Evolutionary conservation across 768 basidiomycete species (phyloP).

Genomic region (Amanita exitialis): DNA sequence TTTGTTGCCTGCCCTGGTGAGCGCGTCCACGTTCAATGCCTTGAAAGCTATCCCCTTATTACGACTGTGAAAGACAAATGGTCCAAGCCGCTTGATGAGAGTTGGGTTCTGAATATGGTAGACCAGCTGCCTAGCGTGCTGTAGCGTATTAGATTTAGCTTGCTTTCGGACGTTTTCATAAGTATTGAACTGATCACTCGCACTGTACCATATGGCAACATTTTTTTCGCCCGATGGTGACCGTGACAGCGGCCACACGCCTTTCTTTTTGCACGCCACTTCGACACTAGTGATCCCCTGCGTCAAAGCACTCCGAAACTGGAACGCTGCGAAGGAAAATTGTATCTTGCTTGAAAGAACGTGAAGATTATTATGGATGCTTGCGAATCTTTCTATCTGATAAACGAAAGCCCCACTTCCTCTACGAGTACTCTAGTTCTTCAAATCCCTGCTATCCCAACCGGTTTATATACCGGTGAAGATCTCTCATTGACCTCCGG

Average conservation of each 20-base stretch:
- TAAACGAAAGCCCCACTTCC: conserved; percentile 1
- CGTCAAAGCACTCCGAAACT: too few relatives aligned
- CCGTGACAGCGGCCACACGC: too few relatives aligned
- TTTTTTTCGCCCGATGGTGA: too few relatives aligned
- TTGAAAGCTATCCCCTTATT: background rate
- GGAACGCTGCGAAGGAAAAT: too few relatives aligned
- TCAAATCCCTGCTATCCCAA: background rate
- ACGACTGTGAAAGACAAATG: background rate
- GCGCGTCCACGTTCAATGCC: background rate
- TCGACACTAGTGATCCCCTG: too few relatives aligned
- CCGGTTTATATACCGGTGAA: background rate
- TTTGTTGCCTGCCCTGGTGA: conserved; percentile 70
- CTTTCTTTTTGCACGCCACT: too few relatives aligned
- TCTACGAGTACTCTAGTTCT: conserved; percentile 4
- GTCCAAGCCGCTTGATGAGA: conserved; percentile 5
- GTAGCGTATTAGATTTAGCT: background rate
- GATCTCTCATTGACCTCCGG: background rate
- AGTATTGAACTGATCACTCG: too few relatives aligned
- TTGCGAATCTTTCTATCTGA: background rate
- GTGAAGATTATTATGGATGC: background rate
- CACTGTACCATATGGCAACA: too few relatives aligned
- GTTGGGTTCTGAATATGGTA: background rate
- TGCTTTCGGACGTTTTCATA: too few relatives aligned
- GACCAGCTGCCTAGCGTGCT: conserved; percentile 3
- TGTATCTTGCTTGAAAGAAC: background rate